Base-by-base conservation (phyloP, 2,329 filamentous ascomycete species). In the Chalara sp. region DNA sequence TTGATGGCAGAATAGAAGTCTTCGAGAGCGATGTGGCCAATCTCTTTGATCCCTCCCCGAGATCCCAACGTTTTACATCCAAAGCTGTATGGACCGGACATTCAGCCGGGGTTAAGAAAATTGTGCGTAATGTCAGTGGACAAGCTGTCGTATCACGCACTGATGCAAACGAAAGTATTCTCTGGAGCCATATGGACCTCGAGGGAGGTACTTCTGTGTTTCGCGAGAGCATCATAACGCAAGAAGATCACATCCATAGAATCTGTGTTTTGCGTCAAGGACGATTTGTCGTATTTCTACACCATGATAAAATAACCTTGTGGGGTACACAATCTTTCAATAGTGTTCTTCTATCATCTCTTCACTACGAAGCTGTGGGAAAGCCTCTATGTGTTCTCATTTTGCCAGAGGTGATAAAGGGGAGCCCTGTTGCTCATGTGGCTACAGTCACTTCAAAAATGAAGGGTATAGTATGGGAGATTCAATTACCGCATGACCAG, bases 51-150 rank as follows among this genome's bases (percentile, higher is more conserved):
- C 84, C 87, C 2, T 76, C 79, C 1, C 78, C 79, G 42, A 74
- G 77, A 42, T 72, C 71, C 46, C 70, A 75, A 41, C 81, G 87
- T 1, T 69, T 95, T 12, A 69, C 72, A 21, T 74, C 81, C 11
- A 80, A 79, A 55, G 78, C 81, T 2, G 77, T 83, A 1, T 95
- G 90, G 88, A 89, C 89, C 1, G 91, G 92, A 1, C 91, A 96
- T 70, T 87, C 86, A 12, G 79, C 79, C 12, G 76, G 88, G 0
- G 82, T 96, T 55, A 85, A 86, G 62, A 95, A 95, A 64, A 87
- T 96, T 53, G 85, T 95, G 44, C 84, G 90, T 54, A 95, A 91
- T 61, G 87, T 86, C 42, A 87, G 84, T 61, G 91, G 90, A 6
- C 78, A 82, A 56, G 86, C 89, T 5, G 74, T 96, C 42, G 82